Base-by-base conservation (phyloP, 164 flowering plant species). In the Vitis amurensis region DNA sequence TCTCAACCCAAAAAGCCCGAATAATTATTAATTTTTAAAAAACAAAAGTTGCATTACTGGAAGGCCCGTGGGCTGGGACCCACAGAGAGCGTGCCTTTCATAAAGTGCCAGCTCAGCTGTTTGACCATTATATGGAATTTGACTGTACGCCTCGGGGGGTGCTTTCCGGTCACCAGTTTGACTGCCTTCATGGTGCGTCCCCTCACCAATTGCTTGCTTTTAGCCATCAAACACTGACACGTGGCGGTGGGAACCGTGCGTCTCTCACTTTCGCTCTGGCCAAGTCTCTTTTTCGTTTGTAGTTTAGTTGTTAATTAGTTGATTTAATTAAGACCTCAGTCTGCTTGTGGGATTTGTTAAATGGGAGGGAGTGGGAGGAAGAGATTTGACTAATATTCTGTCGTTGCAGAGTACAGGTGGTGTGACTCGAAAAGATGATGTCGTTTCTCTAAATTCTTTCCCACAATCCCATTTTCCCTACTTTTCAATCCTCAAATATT, bases 51-150 rank as follows among this genome's bases (percentile, higher is more conserved):
- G 44, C 44, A 37, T 37, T 37, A 51, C 60, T 10, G 58, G 58
- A 53, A 64, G 48, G 3, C 56, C 44, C 61, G 68, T 29, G 74
- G 59, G 65, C 71, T 37, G 79, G 79, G 78, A 61, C 68, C 78
- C 80, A 68, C 64, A 11, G 2, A 9, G 17, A 47, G 67, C 68
- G 62, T 19, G 59, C 57, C 75, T 75, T 74, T 77, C 59, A 6
- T 48, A 80, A 82, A 80, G 83, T 75, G 80, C 77, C 77, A 79
- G 79, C 71, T 77, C 76, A 66, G 75, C 71, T 37, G 49, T 72
- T 77, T 78, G 82, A 80, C 86, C 64, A 68, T 51, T 50, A 30
- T 65, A 60, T 59, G 50, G 44, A 8, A 52, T 73, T 72, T 77
- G 77, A 62, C 78, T 61, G 80, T 70, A 74, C 70, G 50, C 70